These are phyloP conservation scores for Wickerhamomyces sydowiorum DNA, from an alignment of 805 yeast species.

Conservation along the genomic window DNA sequence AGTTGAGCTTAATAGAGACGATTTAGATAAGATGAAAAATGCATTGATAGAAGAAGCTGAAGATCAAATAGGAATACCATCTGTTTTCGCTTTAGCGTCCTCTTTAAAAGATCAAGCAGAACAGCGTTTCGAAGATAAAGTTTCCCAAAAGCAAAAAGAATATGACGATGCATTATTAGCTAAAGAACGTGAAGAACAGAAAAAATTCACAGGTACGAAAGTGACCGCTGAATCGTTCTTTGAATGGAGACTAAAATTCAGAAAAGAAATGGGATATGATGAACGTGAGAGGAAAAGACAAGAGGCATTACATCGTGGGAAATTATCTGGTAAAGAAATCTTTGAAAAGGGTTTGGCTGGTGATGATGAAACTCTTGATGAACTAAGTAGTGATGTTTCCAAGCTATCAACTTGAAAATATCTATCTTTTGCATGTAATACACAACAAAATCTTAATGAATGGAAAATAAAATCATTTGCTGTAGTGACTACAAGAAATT, in stretches of 20 bases:
- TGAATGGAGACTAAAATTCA: conserved; percentile 68
- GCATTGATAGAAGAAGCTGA: conserved; percentile 56
- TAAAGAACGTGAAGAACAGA: conserved; percentile 78
- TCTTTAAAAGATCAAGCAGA: conserved; percentile 81
- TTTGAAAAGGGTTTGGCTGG: conserved; percentile 87
- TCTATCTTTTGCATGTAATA: too few relatives aligned
- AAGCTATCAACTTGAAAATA: neutral
- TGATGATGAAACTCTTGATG: conserved; percentile 52
- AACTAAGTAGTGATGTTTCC: conserved; percentile 21
- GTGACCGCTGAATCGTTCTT: conserved; percentile 75
- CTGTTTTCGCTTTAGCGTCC: conserved; percentile 74
- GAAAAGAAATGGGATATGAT: conserved; percentile 69
- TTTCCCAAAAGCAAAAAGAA: conserved; percentile 45
- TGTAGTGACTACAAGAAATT: conserved; percentile 13
- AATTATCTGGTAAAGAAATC: conserved; percentile 81
- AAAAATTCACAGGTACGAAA: conserved; percentile 85
- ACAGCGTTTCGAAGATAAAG: conserved; percentile 50
- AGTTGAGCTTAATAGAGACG: conserved; percentile 48
- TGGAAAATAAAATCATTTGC: neutral
- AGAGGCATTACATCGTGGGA: conserved; percentile 60
- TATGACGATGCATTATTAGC: conserved; percentile 54
- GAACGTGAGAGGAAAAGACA: conserved; percentile 47
- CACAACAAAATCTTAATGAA: too few relatives aligned
- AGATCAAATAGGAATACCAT: conserved; percentile 86
- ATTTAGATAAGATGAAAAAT: conserved; percentile 33